phyloP scores from a whole-genome alignment of 768 basidiomycete species.

The Pleurotus citrinopileatus region DNA sequence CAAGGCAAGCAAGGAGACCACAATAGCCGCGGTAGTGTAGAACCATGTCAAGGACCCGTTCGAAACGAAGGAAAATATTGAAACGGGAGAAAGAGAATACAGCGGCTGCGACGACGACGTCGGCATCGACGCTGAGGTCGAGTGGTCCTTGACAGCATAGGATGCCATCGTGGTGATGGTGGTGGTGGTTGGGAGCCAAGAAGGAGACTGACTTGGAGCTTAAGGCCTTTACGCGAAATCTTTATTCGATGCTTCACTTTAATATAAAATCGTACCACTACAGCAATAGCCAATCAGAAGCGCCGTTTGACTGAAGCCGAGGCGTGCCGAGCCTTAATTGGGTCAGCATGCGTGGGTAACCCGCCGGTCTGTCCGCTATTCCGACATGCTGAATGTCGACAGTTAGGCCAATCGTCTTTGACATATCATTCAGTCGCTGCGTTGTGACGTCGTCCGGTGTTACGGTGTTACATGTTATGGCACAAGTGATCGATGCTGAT shows the following conservation, averaged over 20 bases:
- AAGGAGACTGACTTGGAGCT: neutral
- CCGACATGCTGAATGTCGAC: too few relatives aligned
- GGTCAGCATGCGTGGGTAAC: neutral
- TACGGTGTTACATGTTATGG: too few relatives aligned
- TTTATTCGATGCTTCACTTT: too few relatives aligned
- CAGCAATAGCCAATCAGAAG: constrained; percentile 2
- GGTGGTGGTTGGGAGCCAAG: constrained; percentile 6
- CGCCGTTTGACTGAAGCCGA: neutral
- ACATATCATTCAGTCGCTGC: too few relatives aligned
- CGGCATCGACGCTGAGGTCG: constrained; percentile 37
- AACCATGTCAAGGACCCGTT: constrained; percentile 48
- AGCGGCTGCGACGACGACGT: constrained; percentile 39
- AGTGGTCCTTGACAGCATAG: constrained; percentile 29
- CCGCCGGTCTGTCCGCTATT: too few relatives aligned
- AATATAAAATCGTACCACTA: constrained; percentile 5
- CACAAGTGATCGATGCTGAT: too few relatives aligned
- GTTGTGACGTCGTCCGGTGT: too few relatives aligned
- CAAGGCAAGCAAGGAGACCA: constrained; percentile 73
- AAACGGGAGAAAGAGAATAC: constrained; percentile 40
- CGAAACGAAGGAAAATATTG: constrained; percentile 34
- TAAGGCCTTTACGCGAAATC: neutral
- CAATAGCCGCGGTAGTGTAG: constrained; percentile 65
- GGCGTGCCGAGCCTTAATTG: neutral
- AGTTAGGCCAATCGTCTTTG: too few relatives aligned
- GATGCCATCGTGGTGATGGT: constrained; percentile 31